Evolutionary conservation across 2,329 filamentous ascomycete species (phyloP), one percentile per base, ranked within the genome.

Genomic region (Cadophora malorum): DNA sequence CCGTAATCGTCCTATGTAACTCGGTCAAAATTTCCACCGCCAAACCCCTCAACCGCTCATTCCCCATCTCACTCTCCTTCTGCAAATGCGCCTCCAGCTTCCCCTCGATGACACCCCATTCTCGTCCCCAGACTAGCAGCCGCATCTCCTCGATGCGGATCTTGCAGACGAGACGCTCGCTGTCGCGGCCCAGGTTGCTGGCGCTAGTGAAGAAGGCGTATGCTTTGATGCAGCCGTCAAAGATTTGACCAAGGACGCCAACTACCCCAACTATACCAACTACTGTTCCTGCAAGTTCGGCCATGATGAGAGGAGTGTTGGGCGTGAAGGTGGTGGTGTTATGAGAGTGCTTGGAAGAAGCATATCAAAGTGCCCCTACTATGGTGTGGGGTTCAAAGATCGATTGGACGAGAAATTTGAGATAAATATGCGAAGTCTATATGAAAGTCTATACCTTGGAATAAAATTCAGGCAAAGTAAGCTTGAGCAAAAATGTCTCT

Each of bases 71-170:
- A 59, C 75, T 74, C 49, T 78, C 79, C 45, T 75, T 76, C 66
- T 78, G 74, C 9, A 83, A 76, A 66, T 82, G 81, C 41, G 78
- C 79, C 73, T 83, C 82, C 1, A 83, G 75, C 61, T 71, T 76
- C 5, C 82, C 82, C 74, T 84, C 82, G 10, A 80, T 78, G 41
- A 84, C 81, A 28, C 82, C 82, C 82, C 82, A 83, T 70, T 83
- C 80, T 38, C 82, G 75, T 21, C 82, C 82, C 82, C 82, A 83
- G 67, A 83, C 80, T 35, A 81, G 74, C 45, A 83, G 77, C 4
- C 82, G 78, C 80, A 82, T 83, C 78, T 84, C 82, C 75, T 84
- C 82, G 72, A 84, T 84, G 62, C 81, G 80, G 65, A 83, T 80
- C 72, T 84, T 84, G 76, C 82, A 83, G 53, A 82, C 74, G 38